Conservation (phyloP, 768 basidiomycete species). For the Paxillus ammoniavirescens region DNA sequence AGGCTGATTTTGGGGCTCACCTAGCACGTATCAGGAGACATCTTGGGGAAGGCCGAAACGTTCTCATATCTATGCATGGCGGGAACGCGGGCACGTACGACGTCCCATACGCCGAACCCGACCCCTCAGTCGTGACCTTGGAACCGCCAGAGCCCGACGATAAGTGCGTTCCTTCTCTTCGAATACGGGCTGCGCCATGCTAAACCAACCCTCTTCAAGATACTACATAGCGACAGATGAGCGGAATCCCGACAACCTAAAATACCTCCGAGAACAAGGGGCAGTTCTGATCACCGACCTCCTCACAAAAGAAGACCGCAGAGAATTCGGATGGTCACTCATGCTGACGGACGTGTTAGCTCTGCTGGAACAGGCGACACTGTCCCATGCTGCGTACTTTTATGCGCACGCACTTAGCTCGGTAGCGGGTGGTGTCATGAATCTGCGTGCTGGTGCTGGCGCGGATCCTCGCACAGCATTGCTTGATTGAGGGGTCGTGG, state of each 20-base stretch:
- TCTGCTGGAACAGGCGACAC: conserved; percentile 40
- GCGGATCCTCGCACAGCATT: conserved; percentile 38
- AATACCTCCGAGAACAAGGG: conserved; percentile 33
- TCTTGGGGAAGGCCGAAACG: conserved; percentile 17
- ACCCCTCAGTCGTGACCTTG: conserved; percentile 18
- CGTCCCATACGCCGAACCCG: conserved; percentile 19
- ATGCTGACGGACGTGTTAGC: conserved; percentile 43
- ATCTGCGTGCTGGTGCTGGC: conserved; percentile 40
- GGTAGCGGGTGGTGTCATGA: conserved; percentile 40
- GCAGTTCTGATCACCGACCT: conserved; percentile 42
- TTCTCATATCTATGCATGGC: conserved; percentile 21
- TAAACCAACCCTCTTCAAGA: conserved; percentile 9
- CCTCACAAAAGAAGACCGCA: conserved; percentile 40
- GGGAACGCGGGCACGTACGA: conserved; percentile 16
- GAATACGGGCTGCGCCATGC: background rate
- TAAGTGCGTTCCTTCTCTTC: conserved; percentile 10
- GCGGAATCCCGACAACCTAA: conserved; percentile 32
- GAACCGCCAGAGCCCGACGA: conserved; percentile 25
- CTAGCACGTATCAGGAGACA: conserved; percentile 30
- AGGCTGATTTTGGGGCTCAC: conserved; percentile 31
- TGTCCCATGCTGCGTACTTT: conserved; percentile 39
- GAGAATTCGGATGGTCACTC: conserved; percentile 40
- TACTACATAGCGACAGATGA: conserved; percentile 44
- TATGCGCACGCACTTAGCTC: conserved; percentile 42
- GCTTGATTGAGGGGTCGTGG: conserved; percentile 28